phyloP scores from a whole-genome alignment of 1,284 basidiomycete genomes.

The Coniferiporia sulphurascens region DNA sequence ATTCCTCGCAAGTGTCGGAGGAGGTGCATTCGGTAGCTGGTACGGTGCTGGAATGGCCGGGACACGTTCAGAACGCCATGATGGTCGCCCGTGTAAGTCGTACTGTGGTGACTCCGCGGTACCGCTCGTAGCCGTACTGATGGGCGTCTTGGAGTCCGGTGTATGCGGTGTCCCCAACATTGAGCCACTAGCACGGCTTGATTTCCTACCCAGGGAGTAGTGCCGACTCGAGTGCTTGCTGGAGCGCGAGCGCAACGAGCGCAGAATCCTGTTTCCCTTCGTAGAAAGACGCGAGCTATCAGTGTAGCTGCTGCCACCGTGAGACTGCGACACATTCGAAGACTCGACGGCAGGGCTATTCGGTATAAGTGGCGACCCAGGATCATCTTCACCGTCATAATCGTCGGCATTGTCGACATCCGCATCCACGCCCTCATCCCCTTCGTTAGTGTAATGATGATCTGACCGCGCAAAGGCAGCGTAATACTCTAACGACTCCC shows the following conservation, averaged over 20 bases:
- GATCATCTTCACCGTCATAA: not conserved
- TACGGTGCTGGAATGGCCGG: too few relatives aligned
- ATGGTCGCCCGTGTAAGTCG: not conserved
- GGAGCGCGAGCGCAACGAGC: constrained; percentile 8
- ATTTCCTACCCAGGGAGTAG: constrained; percentile 3
- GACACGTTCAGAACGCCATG: not conserved
- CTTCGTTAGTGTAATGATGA: not conserved
- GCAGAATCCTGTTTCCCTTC: constrained; percentile 14
- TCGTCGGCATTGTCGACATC: not conserved
- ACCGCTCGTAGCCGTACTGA: constrained; percentile 1
- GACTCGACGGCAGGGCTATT: constrained; percentile 12
- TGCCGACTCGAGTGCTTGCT: constrained; percentile 6
- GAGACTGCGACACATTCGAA: constrained; percentile 7
- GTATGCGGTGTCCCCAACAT: not conserved
- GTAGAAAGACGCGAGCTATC: not conserved
- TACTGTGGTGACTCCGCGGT: not conserved
- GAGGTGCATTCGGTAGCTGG: too few relatives aligned
- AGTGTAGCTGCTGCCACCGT: not conserved
- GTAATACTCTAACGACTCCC: constrained; percentile 5
- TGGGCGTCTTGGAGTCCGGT: not conserved
- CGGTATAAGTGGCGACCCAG: constrained; percentile 10
- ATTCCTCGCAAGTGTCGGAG: too few relatives aligned
- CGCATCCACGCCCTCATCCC: not conserved
- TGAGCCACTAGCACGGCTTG: not conserved
- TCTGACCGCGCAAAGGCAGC: constrained; percentile 6